phyloP scores from a whole-genome alignment of 1,139 yeast species.

The Saccharomyces pastorianus region DNA sequence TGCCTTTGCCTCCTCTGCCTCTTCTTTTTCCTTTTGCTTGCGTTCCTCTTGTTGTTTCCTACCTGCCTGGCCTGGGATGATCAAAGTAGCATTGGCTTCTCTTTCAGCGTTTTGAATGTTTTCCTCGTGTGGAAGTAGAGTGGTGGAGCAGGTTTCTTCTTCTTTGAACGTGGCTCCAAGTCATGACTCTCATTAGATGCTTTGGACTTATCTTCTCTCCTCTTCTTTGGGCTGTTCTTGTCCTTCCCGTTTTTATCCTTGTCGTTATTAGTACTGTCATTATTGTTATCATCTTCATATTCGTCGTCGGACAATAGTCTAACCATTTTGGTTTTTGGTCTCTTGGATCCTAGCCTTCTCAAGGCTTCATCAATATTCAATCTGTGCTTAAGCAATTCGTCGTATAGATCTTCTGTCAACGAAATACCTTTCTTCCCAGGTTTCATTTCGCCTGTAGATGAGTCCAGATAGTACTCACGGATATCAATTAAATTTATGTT shows the following conservation, averaged over 20 bases:
- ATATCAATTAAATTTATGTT: constrained; percentile 63
- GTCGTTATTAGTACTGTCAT: not conserved
- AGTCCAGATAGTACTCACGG: constrained; percentile 67
- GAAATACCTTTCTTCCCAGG: constrained; percentile 89
- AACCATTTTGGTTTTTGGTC: constrained; percentile 27
- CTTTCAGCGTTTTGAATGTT: constrained; percentile 24
- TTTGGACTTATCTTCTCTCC: constrained; percentile 9
- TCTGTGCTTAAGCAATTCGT: constrained; percentile 42
- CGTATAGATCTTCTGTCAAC: constrained; percentile 64
- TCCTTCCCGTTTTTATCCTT: not conserved
- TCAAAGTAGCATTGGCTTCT: constrained; percentile 27
- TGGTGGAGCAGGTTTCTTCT: constrained; percentile 29
- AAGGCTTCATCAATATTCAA: constrained; percentile 56
- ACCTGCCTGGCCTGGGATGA: constrained; percentile 16
- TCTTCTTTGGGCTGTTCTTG: constrained; percentile 9
- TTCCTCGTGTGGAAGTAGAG: constrained; percentile 26
- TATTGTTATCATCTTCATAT: constrained; percentile 11
- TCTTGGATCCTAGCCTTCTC: constrained; percentile 37
- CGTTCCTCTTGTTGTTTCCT: not conserved
- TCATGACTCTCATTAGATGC: constrained; percentile 11
- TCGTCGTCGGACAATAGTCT: constrained; percentile 24
- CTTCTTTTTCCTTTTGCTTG: not conserved
- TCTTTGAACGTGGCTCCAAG: constrained; percentile 14
- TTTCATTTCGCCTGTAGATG: constrained; percentile 47
- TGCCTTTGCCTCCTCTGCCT: not conserved